Percentiles rank a stretch among this genome's conserved stretches.
phyloP scores from a whole-genome alignment of 148 eudicot genomes.

The Camellia sinensis region DNA sequence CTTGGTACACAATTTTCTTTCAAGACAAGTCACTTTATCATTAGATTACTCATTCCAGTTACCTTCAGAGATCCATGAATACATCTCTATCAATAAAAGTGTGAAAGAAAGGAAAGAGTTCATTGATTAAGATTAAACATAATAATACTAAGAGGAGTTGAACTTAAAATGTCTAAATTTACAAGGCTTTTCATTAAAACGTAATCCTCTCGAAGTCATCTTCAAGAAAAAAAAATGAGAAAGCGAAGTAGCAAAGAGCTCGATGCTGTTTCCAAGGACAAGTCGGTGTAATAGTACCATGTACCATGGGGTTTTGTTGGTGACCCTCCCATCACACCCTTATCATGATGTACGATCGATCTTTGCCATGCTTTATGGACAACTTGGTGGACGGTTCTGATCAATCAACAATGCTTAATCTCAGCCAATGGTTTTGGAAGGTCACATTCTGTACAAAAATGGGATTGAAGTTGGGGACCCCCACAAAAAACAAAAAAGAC shows the following conservation, averaged over 20 bases:
- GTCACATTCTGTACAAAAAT: background rate
- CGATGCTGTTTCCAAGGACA: background rate
- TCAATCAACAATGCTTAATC: background rate
- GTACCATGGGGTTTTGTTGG: background rate
- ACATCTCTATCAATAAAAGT: too few relatives aligned
- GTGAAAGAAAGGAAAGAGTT: too few relatives aligned
- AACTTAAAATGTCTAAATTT: too few relatives aligned
- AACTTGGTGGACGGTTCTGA: conserved; percentile 5
- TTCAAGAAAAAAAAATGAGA: conserved; percentile 5
- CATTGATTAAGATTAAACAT: too few relatives aligned
- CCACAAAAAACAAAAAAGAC: too few relatives aligned
- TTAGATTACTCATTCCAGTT: too few relatives aligned
- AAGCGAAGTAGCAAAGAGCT: background rate
- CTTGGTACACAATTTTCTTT: too few relatives aligned
- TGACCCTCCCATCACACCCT: background rate
- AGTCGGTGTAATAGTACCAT: background rate
- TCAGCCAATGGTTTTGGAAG: background rate
- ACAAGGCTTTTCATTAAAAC: background rate
- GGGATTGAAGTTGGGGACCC: conserved; percentile 1
- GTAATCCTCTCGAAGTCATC: background rate
- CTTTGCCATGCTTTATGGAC: conserved; percentile 10
- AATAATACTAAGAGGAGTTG: too few relatives aligned
- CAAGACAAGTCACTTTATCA: too few relatives aligned
- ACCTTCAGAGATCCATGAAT: too few relatives aligned
- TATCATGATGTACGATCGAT: background rate